phyloP scores from a whole-genome alignment of 805 yeast species.

The Sugiyamaella qingdaonensis region DNA sequence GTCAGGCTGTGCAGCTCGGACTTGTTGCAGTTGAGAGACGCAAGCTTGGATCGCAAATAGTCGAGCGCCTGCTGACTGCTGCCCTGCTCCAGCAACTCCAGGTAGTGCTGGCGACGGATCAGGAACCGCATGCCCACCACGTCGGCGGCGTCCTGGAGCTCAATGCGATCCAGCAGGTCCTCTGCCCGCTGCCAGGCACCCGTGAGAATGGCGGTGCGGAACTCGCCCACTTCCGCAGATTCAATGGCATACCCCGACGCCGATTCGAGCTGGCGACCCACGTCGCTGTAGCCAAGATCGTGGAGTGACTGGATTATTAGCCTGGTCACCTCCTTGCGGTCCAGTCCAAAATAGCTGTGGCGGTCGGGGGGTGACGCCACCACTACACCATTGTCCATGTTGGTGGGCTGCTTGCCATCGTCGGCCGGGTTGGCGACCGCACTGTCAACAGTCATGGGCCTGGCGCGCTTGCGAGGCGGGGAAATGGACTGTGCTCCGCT shows the following conservation, averaged over 20 bases:
- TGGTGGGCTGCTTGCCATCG: neutral
- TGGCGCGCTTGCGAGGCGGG: neutral
- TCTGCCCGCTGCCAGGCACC: slow-evolving; percentile 45
- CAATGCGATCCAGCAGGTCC: slow-evolving; percentile 26
- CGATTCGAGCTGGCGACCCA: slow-evolving; percentile 39
- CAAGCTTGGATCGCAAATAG: slow-evolving; percentile 37
- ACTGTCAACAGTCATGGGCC: slow-evolving; percentile 3
- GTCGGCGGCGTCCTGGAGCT: slow-evolving; percentile 24
- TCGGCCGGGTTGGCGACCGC: neutral
- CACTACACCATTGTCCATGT: neutral
- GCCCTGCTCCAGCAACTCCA: slow-evolving; percentile 39
- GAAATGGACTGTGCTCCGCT: neutral
- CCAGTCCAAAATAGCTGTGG: slow-evolving; percentile 26
- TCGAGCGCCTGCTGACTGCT: slow-evolving; percentile 35
- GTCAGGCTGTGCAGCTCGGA: slow-evolving; percentile 29
- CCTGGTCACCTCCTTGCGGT: slow-evolving; percentile 41
- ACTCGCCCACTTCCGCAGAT: slow-evolving; percentile 39
- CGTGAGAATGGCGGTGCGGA: slow-evolving; percentile 36
- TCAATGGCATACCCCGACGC: slow-evolving; percentile 38
- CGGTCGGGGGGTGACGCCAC: neutral
- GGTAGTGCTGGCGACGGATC: slow-evolving; percentile 39
- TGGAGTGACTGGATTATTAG: slow-evolving; percentile 47
- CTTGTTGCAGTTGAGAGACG: slow-evolving; percentile 28
- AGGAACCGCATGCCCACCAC: slow-evolving; percentile 31
- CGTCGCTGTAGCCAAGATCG: slow-evolving; percentile 44